A percentile compares a stretch with the other conserved stretches of the same genome.
phyloP scores from a whole-genome alignment of 192 early-diverging fungal genomes.

The Thoreauomyces humboldtii region DNA sequence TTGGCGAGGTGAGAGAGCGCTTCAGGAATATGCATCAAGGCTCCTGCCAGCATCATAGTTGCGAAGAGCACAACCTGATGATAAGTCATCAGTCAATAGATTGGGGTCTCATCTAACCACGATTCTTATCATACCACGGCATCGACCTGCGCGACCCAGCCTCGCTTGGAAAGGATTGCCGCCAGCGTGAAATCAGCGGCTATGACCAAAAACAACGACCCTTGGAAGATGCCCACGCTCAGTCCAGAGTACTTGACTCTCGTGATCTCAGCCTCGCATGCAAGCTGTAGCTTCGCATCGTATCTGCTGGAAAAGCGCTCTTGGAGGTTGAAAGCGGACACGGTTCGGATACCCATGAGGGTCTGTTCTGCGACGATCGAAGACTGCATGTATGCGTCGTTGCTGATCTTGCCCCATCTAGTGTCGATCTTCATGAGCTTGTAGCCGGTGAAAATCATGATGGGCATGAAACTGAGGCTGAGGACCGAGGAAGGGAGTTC shows the following conservation, averaged over 20 bases:
- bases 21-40: conserved; percentile 70
- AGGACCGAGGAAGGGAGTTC: too few species aligned
- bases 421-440: too few species aligned
- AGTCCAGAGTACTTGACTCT: conserved; percentile 56
- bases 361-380: conserved; percentile 21
- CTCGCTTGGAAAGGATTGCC: too few species aligned
- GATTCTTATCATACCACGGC: too few species aligned
- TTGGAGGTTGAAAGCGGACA: conserved; percentile 24
- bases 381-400: conserved; percentile 14
- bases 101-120: too few species aligned
- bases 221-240: conserved; percentile 60
- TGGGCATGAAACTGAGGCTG: too few species aligned
- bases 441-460: too few species aligned
- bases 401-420: too few species aligned
- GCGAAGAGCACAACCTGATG: conserved; percentile 23
- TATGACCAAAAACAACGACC: conserved; percentile 60
- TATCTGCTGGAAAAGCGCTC: conserved; percentile 8
- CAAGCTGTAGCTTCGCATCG: conserved; percentile 10
- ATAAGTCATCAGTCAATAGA: too few species aligned
- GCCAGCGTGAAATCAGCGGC: too few species aligned
- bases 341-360: conserved; percentile 61
- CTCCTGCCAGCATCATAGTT: conserved; percentile 45
- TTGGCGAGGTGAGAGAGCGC: conserved; percentile 69
- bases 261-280: conserved; percentile 11
- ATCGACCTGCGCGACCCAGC: too few species aligned